A percentile compares a stretch with the other conserved stretches of the same genome.
Conservation (phyloP, 1,284 basidiomycete genomes). For the Sporisorium sorghi region DNA sequence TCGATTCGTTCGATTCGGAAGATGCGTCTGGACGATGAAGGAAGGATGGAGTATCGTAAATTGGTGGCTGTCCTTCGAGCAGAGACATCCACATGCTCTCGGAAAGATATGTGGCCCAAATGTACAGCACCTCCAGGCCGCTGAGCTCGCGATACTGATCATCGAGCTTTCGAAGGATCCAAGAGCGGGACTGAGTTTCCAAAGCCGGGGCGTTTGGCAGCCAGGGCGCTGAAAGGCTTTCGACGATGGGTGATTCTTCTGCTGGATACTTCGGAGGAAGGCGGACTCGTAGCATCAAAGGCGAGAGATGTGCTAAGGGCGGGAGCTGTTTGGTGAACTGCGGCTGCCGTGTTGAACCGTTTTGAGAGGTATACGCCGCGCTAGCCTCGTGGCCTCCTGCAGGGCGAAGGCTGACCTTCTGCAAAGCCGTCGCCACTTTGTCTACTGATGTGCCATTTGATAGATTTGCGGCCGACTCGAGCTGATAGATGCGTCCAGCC, state of each 20-base stretch:
- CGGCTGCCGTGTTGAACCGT: neutral
- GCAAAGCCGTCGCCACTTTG: neutral
- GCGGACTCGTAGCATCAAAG: slow-evolving; percentile 25
- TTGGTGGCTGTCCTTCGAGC: slow-evolving; percentile 6
- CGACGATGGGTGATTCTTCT: slow-evolving; percentile 21
- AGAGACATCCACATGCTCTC: slow-evolving; percentile 44
- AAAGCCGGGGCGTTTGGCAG: slow-evolving; percentile 1
- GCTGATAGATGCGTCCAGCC: neutral
- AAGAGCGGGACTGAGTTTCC: neutral
- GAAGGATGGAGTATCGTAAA: slow-evolving; percentile 9
- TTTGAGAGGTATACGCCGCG: neutral
- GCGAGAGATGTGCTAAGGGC: slow-evolving; percentile 32
- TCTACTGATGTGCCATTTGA: neutral
- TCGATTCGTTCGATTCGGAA: neutral
- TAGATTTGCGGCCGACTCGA: neutral
- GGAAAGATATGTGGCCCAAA: slow-evolving; percentile 36
- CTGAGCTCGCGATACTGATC: slow-evolving; percentile 32
- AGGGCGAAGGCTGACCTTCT: neutral
- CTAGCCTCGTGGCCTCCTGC: no score
- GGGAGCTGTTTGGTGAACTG: slow-evolving; percentile 13
- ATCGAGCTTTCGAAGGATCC: slow-evolving; percentile 30
- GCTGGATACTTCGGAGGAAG: slow-evolving; percentile 41
- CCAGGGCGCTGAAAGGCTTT: slow-evolving; percentile 39
- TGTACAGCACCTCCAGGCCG: slow-evolving; percentile 46
- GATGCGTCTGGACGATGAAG: neutral